Percentiles rank a stretch among this genome's conserved stretches.
These are phyloP conservation scores for Arxiozyma slooffiae DNA, from an alignment of 1,139 yeast species.

Conservation along the genomic window DNA sequence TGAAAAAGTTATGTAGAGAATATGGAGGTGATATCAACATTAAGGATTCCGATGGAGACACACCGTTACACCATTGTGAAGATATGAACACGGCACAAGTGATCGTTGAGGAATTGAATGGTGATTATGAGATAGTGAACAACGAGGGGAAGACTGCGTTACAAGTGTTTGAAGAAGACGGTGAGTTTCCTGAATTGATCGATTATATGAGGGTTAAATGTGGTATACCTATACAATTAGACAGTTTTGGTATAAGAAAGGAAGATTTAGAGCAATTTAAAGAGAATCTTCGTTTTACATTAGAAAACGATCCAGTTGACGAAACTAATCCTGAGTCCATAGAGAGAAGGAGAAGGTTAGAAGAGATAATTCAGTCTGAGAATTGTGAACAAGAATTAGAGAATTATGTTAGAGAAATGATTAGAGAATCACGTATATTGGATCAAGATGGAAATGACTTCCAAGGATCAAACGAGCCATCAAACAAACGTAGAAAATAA, in stretches of 20 bases:
- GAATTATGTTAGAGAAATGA: conserved; percentile 55
- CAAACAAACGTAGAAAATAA: conserved; percentile 26
- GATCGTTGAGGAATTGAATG: conserved; percentile 56
- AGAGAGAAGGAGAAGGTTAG: conserved; percentile 54
- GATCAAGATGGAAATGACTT: conserved; percentile 6
- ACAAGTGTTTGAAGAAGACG: conserved; percentile 70
- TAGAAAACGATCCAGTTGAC: conserved; percentile 38
- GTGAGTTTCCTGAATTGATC: conserved; percentile 71
- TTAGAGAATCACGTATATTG: conserved; percentile 43
- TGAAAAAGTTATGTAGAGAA: conserved; percentile 44
- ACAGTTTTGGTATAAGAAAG: conserved; percentile 35
- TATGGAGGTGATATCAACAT: conserved; percentile 73
- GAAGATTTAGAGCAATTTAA: conserved; percentile 37
- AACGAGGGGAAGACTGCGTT: conserved; percentile 62
- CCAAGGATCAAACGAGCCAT: conserved; percentile 10
- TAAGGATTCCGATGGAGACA: conserved; percentile 83
- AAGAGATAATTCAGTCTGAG: conserved; percentile 63
- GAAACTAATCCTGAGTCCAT: conserved; percentile 38
- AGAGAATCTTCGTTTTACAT: conserved; percentile 44
- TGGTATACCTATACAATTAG: conserved; percentile 31
- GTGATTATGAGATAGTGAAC: conserved; percentile 56
- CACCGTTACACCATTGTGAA: conserved; percentile 89
- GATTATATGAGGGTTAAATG: conserved; percentile 46
- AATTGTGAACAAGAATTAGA: conserved; percentile 71
- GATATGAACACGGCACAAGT: conserved; percentile 52